Conservation (phyloP, 2,329 filamentous ascomycete species). For the Ambrosiella cleistominuta region DNA sequence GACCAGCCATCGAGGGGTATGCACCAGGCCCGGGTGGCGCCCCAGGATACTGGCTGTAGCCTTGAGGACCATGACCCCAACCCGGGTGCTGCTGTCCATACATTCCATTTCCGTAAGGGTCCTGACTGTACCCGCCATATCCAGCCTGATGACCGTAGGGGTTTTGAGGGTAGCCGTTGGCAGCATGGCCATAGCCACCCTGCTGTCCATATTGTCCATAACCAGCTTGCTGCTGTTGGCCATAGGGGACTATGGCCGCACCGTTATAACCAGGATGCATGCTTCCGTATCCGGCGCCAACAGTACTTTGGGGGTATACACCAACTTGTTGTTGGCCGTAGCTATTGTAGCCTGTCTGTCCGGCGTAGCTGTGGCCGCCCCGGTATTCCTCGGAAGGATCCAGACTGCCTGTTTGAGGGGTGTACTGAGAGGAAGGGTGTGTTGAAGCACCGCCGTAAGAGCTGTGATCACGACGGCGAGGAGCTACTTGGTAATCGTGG, state of each 20-base stretch:
- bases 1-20: not conserved
- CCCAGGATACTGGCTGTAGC: not conserved
- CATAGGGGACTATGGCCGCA: slow-evolving; percentile 23
- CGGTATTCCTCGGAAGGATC: slow-evolving; percentile 43
- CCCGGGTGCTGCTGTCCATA: not conserved
- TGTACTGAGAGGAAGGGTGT: slow-evolving; percentile 20
- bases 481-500: not conserved
- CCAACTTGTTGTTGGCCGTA: slow-evolving; percentile 1
- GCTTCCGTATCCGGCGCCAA: slow-evolving; percentile 22
- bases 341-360: not conserved
- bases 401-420: slow-evolving; percentile 38
- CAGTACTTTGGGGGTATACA: slow-evolving; percentile 20
- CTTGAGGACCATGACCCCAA: not conserved
- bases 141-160: slow-evolving; percentile 11
- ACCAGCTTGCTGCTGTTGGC: not conserved
- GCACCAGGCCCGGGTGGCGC: slow-evolving; percentile 15
- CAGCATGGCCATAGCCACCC: not conserved
- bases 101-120: not conserved
- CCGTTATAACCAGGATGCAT: not conserved
- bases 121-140: slow-evolving; percentile 15
- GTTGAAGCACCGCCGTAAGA: slow-evolving; percentile 7
- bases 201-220: not conserved
- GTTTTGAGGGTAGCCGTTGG: not conserved
- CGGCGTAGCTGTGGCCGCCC: slow-evolving; percentile 22
- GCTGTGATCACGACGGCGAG: slow-evolving; percentile 1